Percentiles rank a stretch among this genome's conserved stretches.
Evolutionary conservation across 148 eudicot genomes (phyloP).

Genomic region (Mesembryanthemum crystallinum): DNA sequence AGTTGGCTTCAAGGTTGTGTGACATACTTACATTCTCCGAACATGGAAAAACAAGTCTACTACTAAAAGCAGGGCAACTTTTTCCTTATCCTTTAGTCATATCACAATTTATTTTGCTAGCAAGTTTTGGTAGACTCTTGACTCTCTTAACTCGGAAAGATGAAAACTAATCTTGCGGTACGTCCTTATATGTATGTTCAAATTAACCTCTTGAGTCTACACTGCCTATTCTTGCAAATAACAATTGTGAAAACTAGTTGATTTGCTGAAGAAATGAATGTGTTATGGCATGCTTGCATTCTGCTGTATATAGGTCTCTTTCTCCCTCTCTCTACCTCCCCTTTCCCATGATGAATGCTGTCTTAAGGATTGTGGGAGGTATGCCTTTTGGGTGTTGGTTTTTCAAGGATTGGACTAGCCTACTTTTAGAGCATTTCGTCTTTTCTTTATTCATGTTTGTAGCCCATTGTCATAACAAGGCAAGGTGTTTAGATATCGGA

Average conservation of each 20-base stretch:
- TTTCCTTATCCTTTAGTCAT: not conserved
- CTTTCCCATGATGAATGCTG: not conserved
- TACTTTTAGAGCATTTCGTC: not conserved
- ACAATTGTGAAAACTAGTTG: no score
- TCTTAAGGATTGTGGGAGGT: not conserved
- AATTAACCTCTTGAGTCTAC: not conserved
- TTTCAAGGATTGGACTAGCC: no score
- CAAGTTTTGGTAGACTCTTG: slow-evolving; percentile 19
- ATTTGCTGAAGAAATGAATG: slow-evolving; percentile 22
- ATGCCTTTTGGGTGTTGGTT: not conserved
- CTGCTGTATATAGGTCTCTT: slow-evolving; percentile 24
- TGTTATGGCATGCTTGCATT: slow-evolving; percentile 26
- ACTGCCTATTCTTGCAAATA: not conserved
- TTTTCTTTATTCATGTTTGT: not conserved
- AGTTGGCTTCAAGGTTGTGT: slow-evolving; percentile 1
- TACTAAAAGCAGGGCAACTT: slow-evolving; percentile 16
- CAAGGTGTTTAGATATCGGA: no score
- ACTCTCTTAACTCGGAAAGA: slow-evolving; percentile 19
- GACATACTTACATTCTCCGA: not conserved
- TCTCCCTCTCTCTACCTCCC: no score
- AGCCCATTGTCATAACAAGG: not conserved
- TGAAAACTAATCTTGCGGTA: slow-evolving; percentile 9
- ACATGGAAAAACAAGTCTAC: not conserved
- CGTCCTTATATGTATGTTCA: no score
- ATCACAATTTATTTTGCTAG: slow-evolving; percentile 19